Conservation (phyloP, 169 alveolate genomes). For the Plasmodium gonderi region DNA sequence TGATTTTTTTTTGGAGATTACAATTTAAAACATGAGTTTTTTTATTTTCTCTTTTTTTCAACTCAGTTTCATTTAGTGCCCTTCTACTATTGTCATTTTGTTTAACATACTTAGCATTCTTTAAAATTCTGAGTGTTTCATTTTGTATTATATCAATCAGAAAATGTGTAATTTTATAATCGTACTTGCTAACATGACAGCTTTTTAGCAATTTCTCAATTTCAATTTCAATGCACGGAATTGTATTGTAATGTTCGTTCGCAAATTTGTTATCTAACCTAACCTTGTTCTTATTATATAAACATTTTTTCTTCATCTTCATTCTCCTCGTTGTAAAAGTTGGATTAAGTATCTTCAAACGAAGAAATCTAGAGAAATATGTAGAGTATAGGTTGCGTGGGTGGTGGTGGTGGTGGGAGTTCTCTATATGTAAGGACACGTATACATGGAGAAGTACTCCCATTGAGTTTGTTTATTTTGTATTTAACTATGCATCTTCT, state of each 20-base stretch:
- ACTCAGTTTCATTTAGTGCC: neutral
- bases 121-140: constrained; percentile 56
- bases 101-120: constrained; percentile 39
- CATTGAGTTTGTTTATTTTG: too few relatives aligned
- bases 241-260: constrained; percentile 15
- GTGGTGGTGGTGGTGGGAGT: too few relatives aligned
- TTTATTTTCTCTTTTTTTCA: neutral
- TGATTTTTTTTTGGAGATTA: neutral
- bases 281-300: neutral
- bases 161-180: constrained; percentile 63
- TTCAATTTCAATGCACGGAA: constrained; percentile 53
- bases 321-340: neutral
- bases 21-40: neutral
- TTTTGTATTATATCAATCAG: constrained; percentile 70
- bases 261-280: neutral
- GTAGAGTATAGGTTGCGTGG: too few relatives aligned
- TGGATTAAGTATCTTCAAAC: neutral
- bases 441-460: too few relatives aligned
- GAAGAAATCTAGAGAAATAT: too few relatives aligned
- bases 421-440: too few relatives aligned
- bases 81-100: neutral
- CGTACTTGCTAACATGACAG: constrained; percentile 54
- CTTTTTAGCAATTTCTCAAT: constrained; percentile 63
- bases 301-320: constrained; percentile 17
- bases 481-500: too few relatives aligned